Base-by-base conservation (phyloP, 257 asterid species). In the Plantago ovata region DNA sequence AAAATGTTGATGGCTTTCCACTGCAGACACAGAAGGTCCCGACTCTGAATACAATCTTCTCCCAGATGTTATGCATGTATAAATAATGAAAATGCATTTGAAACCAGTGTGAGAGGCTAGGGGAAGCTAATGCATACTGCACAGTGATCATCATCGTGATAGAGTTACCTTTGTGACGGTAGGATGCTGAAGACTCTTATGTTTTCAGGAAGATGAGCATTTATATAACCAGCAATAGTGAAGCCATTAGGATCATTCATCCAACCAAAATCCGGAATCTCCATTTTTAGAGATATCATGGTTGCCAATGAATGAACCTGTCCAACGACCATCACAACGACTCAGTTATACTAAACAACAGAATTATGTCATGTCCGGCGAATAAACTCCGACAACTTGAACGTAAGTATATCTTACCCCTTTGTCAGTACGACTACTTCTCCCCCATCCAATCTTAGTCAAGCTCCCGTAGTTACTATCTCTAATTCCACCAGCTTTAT, bases 261-360 rank as follows among this genome's bases (percentile, higher is more conserved):
- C 97, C 98, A 92, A 14, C 94, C 95, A 69, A 72, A 75, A 43
- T 81, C 86, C 7, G 98, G 98, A 61, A 92, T 89, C 87, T 88
- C 98, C 95, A 92, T 66, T 71, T 92, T 92, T 14, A 92, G 75
- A 41, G 97, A 81, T 67, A 92, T 80, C 94, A 86, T 77, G 51
- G 98, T 92, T 7, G 97, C 94, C 67, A 92, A 69, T 7, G 97
- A 92, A 78, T 92, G 98, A 64, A 92, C 98, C 96, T 91, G 84
- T 67, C n/a, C n/a, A 58, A 72, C 12, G 56, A 65, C 33, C 44
- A 63, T 38, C 12, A 61, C 12, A 61, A 44, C 61, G 38, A 56
- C 44, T 56, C 36, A 39, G 39, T 42, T 38, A 20, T 6, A 38
- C 6, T 10, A 18, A 38, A 15, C 36, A 38, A 52, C 2, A 53